Percentiles rank a stretch among this genome's conserved stretches.
These are phyloP conservation scores for Arthroderma sp. DNA, from an alignment of 2,329 filamentous ascomycete species.

Conservation along the genomic window DNA sequence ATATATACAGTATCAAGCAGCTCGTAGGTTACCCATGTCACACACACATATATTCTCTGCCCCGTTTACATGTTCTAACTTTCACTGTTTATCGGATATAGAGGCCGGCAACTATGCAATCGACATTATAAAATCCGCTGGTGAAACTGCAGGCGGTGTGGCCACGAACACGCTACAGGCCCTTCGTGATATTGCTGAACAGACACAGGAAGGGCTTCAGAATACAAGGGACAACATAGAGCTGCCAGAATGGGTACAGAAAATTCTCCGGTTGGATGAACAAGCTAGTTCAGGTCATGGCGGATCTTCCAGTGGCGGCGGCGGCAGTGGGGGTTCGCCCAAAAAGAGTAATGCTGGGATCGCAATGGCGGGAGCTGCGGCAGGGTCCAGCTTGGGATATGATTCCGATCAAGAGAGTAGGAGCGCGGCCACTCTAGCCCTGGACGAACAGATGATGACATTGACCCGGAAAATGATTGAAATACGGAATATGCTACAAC, in stretches of 20 bases:
- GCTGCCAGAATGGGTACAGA: conserved; percentile 67
- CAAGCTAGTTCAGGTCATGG: conserved; percentile 42
- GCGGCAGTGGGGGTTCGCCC: conserved; percentile 26
- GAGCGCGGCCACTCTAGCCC: conserved; percentile 53
- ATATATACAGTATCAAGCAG: conserved; percentile 93
- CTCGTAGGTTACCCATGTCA: conserved; percentile 47
- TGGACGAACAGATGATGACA: conserved; percentile 98
- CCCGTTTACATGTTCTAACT: not conserved
- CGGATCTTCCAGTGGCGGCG: conserved; percentile 34
- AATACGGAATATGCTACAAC: conserved; percentile 81
- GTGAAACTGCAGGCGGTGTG: conserved; percentile 56
- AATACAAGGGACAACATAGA: conserved; percentile 68
- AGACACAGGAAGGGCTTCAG: conserved; percentile 69
- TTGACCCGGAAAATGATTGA: conserved; percentile 99
- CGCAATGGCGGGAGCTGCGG: conserved; percentile 53
- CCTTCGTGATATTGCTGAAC: conserved; percentile 61
- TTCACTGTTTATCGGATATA: conserved; percentile 19
- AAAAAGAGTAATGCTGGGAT: conserved; percentile 46
- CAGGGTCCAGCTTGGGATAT: conserved; percentile 68
- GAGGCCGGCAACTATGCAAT: conserved; percentile 66
- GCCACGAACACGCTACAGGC: conserved; percentile 60
- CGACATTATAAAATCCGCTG: conserved; percentile 62
- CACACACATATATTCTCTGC: not conserved
- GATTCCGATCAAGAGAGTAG: conserved; percentile 47
- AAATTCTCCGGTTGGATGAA: conserved; percentile 53